These are phyloP conservation scores for Clavispora phyllophila DNA, from an alignment of 805 yeast species.

Conservation along the genomic window DNA sequence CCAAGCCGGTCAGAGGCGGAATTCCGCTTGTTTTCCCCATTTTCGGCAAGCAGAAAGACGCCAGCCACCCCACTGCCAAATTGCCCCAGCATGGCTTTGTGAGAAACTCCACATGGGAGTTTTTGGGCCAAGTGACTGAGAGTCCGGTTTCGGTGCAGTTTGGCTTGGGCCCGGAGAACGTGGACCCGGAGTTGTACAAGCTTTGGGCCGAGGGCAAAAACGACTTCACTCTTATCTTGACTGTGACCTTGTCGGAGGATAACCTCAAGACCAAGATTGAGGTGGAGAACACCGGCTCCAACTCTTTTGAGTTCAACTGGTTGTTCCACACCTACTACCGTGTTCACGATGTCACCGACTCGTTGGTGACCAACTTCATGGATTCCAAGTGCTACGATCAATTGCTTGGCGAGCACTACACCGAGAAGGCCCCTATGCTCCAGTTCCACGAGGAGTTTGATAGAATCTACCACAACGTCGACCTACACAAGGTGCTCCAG, in stretches of 20 bases:
- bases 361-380: conserved; percentile 70
- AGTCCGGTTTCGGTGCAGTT: conserved; percentile 73
- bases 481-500: conserved; percentile 51
- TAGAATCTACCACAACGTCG: conserved; percentile 68
- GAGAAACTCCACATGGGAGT: conserved; percentile 87
- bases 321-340: conserved; percentile 86
- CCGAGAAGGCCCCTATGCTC: conserved; percentile 71
- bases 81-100: conserved; percentile 98
- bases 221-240: conserved; percentile 74
- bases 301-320: conserved; percentile 82
- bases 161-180: conserved; percentile 83
- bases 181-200: conserved; percentile 53
- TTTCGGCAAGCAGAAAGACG: conserved; percentile 65
- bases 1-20: conserved; percentile 95
- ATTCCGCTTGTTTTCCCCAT: conserved; percentile 95
- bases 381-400: conserved; percentile 76
- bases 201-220: conserved; percentile 49
- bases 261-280: conserved; percentile 65
- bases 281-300: conserved; percentile 64
- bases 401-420: conserved; percentile 54
- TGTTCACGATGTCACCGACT: conserved; percentile 72
- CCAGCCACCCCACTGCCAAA: conserved; percentile 48
- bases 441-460: conserved; percentile 77
- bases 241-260: conserved; percentile 53
- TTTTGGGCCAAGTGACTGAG: conserved; percentile 75